phyloP scores from a whole-genome alignment of 331 rosid genomes.

The Saraca asoca region DNA sequence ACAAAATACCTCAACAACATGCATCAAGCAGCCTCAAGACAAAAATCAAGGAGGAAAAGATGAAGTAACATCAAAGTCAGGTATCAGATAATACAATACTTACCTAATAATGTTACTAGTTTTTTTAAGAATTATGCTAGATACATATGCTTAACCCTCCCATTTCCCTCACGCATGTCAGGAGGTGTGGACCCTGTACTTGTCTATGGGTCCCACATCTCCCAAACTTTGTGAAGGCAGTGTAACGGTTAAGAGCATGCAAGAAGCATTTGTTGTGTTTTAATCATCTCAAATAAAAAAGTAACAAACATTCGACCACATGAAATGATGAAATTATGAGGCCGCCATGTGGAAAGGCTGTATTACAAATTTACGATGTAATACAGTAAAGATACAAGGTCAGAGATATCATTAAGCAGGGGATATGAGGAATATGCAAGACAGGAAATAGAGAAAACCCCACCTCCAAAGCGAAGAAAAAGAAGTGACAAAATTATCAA shows the following conservation, averaged over 20 bases:
- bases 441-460: neutral
- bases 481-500: constrained; percentile 3
- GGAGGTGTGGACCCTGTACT: too few relatives aligned
- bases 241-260: too few relatives aligned
- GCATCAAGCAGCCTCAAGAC: constrained; percentile 2
- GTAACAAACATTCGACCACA: constrained; percentile 10
- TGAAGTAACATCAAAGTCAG: neutral
- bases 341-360: constrained; percentile 4
- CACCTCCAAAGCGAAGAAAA: neutral
- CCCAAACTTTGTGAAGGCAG: too few relatives aligned
- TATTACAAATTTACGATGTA: neutral
- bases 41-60: neutral
- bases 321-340: constrained; percentile 7
- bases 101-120: neutral
- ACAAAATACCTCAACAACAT: neutral
- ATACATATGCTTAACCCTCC: too few relatives aligned
- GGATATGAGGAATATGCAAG: neutral
- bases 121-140: too few relatives aligned
- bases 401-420: constrained; percentile 2
- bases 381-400: neutral
- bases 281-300: constrained; percentile 15
- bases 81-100: neutral
- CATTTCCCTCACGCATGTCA: too few relatives aligned
- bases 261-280: neutral
- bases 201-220: too few relatives aligned